A percentile compares a stretch with the other conserved stretches of the same genome.
phyloP scores from a whole-genome alignment of 2,329 filamentous ascomycete genomes.

The Macroventuria anomochaeta region DNA sequence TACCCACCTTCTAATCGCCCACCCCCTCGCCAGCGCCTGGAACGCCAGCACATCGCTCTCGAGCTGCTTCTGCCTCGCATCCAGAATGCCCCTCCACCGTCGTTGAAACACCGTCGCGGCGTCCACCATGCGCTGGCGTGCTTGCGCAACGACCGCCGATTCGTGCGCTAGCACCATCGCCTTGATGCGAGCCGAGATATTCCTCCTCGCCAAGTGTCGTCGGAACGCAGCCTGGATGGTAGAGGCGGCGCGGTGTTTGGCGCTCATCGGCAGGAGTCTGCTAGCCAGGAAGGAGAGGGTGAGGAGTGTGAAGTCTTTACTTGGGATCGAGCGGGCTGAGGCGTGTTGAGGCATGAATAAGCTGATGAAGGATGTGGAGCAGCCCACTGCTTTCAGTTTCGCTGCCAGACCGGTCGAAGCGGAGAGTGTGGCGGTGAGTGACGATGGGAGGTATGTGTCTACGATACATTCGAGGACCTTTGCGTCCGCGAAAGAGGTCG shows the following conservation, averaged over 20 bases:
- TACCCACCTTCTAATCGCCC: slow-evolving; percentile 46
- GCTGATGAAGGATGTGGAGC: slow-evolving; percentile 53
- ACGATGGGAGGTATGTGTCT: slow-evolving; percentile 59
- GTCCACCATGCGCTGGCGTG: slow-evolving; percentile 49
- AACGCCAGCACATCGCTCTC: slow-evolving; percentile 50
- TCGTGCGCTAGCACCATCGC: slow-evolving; percentile 54
- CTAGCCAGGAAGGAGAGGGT: slow-evolving; percentile 67
- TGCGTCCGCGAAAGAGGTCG: slow-evolving; percentile 64
- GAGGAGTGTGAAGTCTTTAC: slow-evolving; percentile 61
- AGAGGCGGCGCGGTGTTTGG: slow-evolving; percentile 58
- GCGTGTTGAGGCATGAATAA: slow-evolving; percentile 48
- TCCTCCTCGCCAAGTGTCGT: slow-evolving; percentile 35
- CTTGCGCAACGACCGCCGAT: slow-evolving; percentile 56
- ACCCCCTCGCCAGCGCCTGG: slow-evolving; percentile 54
- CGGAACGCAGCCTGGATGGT: slow-evolving; percentile 62
- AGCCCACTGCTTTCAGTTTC: slow-evolving; percentile 52
- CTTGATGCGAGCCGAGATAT: slow-evolving; percentile 43
- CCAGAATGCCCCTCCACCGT: slow-evolving; percentile 51
- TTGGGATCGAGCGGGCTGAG: slow-evolving; percentile 53
- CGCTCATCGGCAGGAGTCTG: slow-evolving; percentile 60
- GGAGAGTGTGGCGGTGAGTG: slow-evolving; percentile 14
- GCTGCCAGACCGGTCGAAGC: slow-evolving; percentile 33
- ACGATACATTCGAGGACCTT: slow-evolving; percentile 62
- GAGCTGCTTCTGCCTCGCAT: slow-evolving; percentile 43
- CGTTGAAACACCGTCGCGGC: slow-evolving; percentile 55